Evolutionary conservation across 371 early-diverging fungal species (phyloP), one percentile per base, ranked within the genome.

Genomic region (Lichtheimia ornata): DNA sequence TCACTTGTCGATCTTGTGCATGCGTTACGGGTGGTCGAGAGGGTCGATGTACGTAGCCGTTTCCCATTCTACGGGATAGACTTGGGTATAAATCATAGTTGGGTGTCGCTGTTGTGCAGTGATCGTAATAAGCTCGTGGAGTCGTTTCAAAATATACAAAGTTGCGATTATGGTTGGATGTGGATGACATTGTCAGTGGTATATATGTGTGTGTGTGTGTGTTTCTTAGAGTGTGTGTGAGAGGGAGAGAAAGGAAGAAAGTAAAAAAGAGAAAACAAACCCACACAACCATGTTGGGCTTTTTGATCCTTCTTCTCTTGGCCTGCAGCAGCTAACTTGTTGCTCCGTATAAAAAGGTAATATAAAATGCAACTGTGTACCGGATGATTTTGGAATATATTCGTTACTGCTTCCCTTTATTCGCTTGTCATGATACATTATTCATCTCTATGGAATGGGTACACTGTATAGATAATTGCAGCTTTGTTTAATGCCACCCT

Each of bases 71-170:
- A 43, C 80, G 71, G 40, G 71, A 65, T 43, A 79, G 58, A 35
- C 64, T 53, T 27, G 80, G 80, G 53, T 79, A 79, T 1, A 79
- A 60, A 56, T 79, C 80, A 50, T 73, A 76, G 52, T 57, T 71
- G 13, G 74, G 72, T n/a, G 59, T 28, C 5, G 69, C 53, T 20
- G 65, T 60, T 43, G 45, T 71, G 61, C 72, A 79, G 58, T 79
- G 56, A 15, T 70, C 53, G 60, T 74, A 69, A 61, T 79, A 79
- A 28, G 61, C 67, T 51, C 69, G 58, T 14, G 75, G 73, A n/a
- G 73, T 74, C 6, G 71, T 74, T 58, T 78, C 78, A 50, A 71
- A 65, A 9, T 64, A 70, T 17, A 60, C 61, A 50, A 58, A 53
- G 25, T 57, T 60, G 25, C 35, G 52, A 30, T 58, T 45, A 22